phyloP scores from a whole-genome alignment of 805 yeast species.

The Saturnispora sanitii region DNA sequence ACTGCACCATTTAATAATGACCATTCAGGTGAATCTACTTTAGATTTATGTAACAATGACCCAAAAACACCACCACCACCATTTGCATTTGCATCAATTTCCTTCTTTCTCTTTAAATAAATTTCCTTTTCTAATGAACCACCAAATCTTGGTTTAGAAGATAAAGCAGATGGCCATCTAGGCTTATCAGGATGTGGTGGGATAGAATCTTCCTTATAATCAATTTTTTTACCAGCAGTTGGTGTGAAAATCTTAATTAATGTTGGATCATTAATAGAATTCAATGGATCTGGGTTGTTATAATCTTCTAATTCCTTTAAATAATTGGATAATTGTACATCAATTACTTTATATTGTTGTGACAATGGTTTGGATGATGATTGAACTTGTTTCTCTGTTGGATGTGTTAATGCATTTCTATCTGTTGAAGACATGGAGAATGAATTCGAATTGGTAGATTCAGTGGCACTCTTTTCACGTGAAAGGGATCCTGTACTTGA shows the following conservation, averaged over 20 bases:
- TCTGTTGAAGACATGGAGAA: conserved; percentile 1
- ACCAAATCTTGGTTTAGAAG: conserved; percentile 23
- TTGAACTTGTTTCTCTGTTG: background rate
- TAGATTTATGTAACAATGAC: conserved; percentile 22
- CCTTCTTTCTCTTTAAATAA: conserved; percentile 14
- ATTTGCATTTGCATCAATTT: conserved; percentile 16
- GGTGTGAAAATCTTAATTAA: conserved; percentile 18
- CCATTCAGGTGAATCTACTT: conserved; percentile 16
- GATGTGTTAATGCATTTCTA: conserved; percentile 4
- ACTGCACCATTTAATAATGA: conserved; percentile 14
- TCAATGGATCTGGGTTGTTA: background rate
- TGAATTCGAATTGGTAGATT: background rate
- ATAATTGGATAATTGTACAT: conserved; percentile 39
- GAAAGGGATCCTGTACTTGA: no score
- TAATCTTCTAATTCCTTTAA: conserved; percentile 25
- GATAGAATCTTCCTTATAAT: conserved; percentile 33
- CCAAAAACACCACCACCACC: conserved; percentile 22
- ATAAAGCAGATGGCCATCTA: conserved; percentile 40
- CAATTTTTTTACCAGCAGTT: conserved; percentile 18
- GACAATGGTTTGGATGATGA: conserved; percentile 10
- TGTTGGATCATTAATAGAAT: conserved; percentile 10
- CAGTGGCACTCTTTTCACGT: background rate
- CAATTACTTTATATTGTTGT: conserved; percentile 25
- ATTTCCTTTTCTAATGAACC: conserved; percentile 20
- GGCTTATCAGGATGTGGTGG: conserved; percentile 44